Evolutionary conservation across 768 basidiomycete species (phyloP), one percentile per base, ranked within the genome.

Genomic region (Lactarius pseudohatsudake): DNA sequence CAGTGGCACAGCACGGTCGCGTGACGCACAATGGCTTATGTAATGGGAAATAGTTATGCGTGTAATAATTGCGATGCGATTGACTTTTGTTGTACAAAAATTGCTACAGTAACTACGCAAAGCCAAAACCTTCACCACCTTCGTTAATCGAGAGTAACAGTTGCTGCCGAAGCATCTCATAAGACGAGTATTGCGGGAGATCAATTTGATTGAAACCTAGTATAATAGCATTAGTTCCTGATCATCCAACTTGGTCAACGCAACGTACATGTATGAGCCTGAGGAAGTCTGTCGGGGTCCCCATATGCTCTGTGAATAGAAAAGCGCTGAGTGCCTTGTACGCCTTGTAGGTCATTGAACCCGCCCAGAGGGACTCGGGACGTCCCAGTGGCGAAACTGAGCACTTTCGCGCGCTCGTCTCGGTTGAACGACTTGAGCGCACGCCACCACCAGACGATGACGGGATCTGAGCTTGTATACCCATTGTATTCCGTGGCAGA

Each of bases 381-480:
- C 6, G 92, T 87, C 66, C 94, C 87, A 1, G 97, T 96, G 16
- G 95, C 96, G 77, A 99, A 99, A 81, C 96, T 96, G 64, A 99
- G 82, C 55, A 99, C 93, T 76, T 97, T 95, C 38, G 97, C 95
- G 64, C 94, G 83, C 77, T 99, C 97, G 72, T 98, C 96, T 40
- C 96, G 91, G 71, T 91, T 94, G 80, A 98, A 98, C 10, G 94
- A 96, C 77, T 98, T 94, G 53, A 99, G 84, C 2, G 96, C 96
- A 70, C 97, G 86, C 97, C 97, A 99, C 91, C 94, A 98, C 96
- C 96, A 99, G 34, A 92, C 89, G 66, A 98, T 95, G 73, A 96
- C 95, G 7, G 96, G 93, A 75, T 99, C 96, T 3, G 90, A 91
- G 72, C 90, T 85, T 7, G 84, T 85, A 75, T 93, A 94, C 57